These are phyloP conservation scores for Millerozyma acaciae DNA, from an alignment of 805 yeast species.

Conservation along the genomic window DNA sequence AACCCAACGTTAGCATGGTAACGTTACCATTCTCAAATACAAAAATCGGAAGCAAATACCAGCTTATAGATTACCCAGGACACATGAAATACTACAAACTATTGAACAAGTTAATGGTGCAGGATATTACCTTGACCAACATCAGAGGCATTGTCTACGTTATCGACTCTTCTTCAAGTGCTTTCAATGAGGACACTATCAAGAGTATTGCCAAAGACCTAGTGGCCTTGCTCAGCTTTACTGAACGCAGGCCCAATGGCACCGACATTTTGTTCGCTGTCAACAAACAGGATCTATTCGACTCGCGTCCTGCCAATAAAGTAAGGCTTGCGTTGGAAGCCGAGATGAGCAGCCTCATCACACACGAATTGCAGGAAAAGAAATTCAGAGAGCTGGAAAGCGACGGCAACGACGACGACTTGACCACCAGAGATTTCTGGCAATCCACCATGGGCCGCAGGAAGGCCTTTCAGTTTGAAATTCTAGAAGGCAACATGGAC, in stretches of 20 bases:
- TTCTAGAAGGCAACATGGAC: slow-evolving; percentile 69
- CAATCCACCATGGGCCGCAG: slow-evolving; percentile 32
- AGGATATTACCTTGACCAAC: slow-evolving; percentile 32
- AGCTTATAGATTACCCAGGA: slow-evolving; percentile 85
- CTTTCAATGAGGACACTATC: slow-evolving; percentile 35
- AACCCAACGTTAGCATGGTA: slow-evolving; percentile 27
- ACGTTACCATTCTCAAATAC: slow-evolving; percentile 33
- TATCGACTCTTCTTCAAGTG: slow-evolving; percentile 67
- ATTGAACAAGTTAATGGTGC: slow-evolving; percentile 46
- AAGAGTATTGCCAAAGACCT: slow-evolving; percentile 53
- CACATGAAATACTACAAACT: slow-evolving; percentile 67
- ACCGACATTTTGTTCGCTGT: slow-evolving; percentile 74
- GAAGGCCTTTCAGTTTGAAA: slow-evolving; percentile 55
- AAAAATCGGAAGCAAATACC: slow-evolving; percentile 35
- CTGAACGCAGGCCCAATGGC: slow-evolving; percentile 67
- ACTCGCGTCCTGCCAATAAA: slow-evolving; percentile 66
- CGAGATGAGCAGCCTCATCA: slow-evolving; percentile 57
- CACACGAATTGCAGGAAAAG: slow-evolving; percentile 34
- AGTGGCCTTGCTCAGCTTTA: slow-evolving; percentile 52
- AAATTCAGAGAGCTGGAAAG: slow-evolving; percentile 32
- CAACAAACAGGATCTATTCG: slow-evolving; percentile 83
- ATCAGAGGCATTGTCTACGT: slow-evolving; percentile 70
- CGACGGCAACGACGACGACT: slow-evolving; percentile 29
- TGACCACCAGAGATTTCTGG: slow-evolving; percentile 42
- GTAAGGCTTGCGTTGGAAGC: slow-evolving; percentile 56